phyloP scores from a whole-genome alignment of 257 asterid species.

The Apocynum venetum region DNA sequence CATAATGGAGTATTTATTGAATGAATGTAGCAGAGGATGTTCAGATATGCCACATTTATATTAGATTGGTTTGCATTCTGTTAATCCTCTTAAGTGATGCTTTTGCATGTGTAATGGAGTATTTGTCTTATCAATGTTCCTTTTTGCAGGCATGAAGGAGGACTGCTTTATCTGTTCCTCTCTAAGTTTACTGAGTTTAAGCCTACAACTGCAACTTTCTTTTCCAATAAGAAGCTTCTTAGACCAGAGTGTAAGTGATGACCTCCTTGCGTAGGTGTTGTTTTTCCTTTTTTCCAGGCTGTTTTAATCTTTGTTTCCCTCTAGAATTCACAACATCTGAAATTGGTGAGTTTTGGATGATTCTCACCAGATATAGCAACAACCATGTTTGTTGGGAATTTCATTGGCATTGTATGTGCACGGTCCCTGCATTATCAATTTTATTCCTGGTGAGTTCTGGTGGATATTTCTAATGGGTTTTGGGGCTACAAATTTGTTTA shows the following conservation, averaged over 20 bases:
- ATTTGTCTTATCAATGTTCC: conserved; percentile 12
- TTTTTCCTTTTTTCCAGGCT: neutral
- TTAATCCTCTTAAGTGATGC: neutral
- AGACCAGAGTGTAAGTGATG: conserved; percentile 62
- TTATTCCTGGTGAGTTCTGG: conserved; percentile 70
- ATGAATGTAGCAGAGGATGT: neutral
- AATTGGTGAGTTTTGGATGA: conserved; percentile 4
- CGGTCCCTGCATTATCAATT: conserved; percentile 94
- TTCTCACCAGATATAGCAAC: conserved; percentile 60
- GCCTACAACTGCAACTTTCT: conserved; percentile 36
- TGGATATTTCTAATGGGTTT: neutral
- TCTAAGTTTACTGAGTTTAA: conserved; percentile 38
- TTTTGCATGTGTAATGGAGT: neutral
- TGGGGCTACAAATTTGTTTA: neutral
- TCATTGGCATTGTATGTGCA: conserved; percentile 84
- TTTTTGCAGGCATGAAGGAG: conserved; percentile 77
- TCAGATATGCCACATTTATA: neutral
- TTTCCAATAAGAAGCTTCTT: conserved; percentile 39
- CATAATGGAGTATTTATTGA: neutral
- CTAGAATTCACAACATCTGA: neutral
- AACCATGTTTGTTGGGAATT: conserved; percentile 81
- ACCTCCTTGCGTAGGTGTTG: neutral
- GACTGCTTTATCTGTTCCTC: conserved; percentile 47
- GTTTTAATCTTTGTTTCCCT: conserved; percentile 7
- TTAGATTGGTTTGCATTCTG: neutral